Base-by-base conservation (phyloP, 1,139 yeast genomes). In the Suhomyces bribrorum region DNA sequence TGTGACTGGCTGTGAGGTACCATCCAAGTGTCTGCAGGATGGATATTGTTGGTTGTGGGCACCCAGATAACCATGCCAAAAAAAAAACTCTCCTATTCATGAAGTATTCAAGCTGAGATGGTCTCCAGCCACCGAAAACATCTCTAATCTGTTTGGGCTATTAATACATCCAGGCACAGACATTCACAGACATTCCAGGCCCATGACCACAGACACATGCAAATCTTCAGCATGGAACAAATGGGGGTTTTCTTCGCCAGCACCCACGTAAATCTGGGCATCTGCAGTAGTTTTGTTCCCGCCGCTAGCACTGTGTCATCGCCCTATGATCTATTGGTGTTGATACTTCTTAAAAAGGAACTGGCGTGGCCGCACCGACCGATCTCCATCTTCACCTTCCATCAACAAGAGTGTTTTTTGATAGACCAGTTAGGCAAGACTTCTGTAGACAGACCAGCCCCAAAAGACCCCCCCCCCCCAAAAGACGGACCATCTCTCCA, bases 311-410 rank as follows among this genome's bases (percentile, higher is more conserved):
- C n/a, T n/a, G n/a, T n/a, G 9, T 7, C 20, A 17, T 16, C 35
- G 26, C 26, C 13, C 30, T 32, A 25, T 26, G 35, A 26, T 20
- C 30, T 26, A 26, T 20, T 25, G 17, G 9, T 36, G 31, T 36
- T 36, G 23, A 29, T 16, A 6, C 13, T 38, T 34, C 41, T 34
- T 24, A 38, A 38, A 31, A 34, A 28, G 41, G 41, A 38, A 34
- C 26, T 7, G 26, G 35, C 35, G 35, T 26, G 37, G 32, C 32
- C 23, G 23, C 23, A 20, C 23, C 23, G 5, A 20, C 3, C 23
- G 5, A 20, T 4, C 23, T 20, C 11, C 23, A 2, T 5, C 23
- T 20, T 3, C 23, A 8, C 11, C 11, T n/a, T 20, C 11, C 23
- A n/a, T 20, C 23, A 8, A 20, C 5, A 20, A 8, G 11, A 20